These are phyloP conservation scores for Xylaria castorea DNA, from an alignment of 495 filamentous ascomycete genomes.

Conservation along the genomic window DNA sequence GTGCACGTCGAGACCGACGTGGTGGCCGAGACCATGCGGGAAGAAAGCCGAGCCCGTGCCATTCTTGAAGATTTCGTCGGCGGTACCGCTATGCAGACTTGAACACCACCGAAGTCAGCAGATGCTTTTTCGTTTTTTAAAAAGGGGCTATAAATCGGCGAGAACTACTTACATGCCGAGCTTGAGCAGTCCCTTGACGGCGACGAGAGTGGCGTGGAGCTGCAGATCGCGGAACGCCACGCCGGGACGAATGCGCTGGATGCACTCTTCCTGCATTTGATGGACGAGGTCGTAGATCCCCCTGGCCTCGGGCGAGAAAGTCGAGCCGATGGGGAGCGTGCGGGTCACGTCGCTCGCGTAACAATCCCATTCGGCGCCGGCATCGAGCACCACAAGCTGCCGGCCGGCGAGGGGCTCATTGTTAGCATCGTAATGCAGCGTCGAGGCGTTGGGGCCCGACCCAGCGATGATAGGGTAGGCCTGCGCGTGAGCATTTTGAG, in stretches of 20 bases:
- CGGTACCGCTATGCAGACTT: slow-evolving; percentile 57
- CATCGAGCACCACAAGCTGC: slow-evolving; percentile 82
- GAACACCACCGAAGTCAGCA: background rate
- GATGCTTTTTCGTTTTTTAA: background rate
- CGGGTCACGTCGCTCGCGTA: slow-evolving; percentile 93
- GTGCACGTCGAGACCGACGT: slow-evolving; percentile 89
- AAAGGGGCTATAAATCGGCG: background rate
- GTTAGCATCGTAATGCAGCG: slow-evolving; percentile 86
- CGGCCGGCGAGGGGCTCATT: slow-evolving; percentile 68
- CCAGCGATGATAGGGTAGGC: slow-evolving; percentile 89
- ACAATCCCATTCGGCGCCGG: slow-evolving; percentile 81
- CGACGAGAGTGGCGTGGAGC: slow-evolving; percentile 72
- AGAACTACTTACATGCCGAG: slow-evolving; percentile 63
- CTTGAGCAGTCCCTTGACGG: slow-evolving; percentile 69
- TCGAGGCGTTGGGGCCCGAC: slow-evolving; percentile 76
- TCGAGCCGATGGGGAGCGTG: slow-evolving; percentile 75
- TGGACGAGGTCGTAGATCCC: slow-evolving; percentile 79
- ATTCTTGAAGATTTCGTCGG: slow-evolving; percentile 67
- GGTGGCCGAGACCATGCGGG: slow-evolving; percentile 89
- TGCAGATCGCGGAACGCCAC: slow-evolving; percentile 72
- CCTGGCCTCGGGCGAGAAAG: slow-evolving; percentile 69
- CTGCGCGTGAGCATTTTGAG: slow-evolving; percentile 74
- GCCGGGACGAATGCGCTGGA: slow-evolving; percentile 68
- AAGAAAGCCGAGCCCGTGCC: slow-evolving; percentile 83
- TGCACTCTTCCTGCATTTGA: slow-evolving; percentile 82